Conservation (phyloP, 345 rosid species). For the Gossypium arboreum region DNA sequence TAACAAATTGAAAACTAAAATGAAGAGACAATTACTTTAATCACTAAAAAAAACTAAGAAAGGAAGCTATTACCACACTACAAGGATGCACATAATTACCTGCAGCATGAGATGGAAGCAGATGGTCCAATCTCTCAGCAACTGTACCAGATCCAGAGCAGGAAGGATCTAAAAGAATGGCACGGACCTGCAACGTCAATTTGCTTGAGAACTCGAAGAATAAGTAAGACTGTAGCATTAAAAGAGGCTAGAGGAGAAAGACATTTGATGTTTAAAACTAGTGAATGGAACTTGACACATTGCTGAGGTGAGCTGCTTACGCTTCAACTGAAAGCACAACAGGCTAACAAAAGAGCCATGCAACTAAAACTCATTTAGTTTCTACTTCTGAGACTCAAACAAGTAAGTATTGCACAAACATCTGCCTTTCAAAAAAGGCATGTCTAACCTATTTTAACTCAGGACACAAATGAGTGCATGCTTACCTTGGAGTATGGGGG, state of each 20-base stretch:
- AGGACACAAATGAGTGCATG: neutral
- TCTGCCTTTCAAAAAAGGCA: neutral
- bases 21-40: no score
- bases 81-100: conserved; percentile 21
- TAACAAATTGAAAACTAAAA: neutral
- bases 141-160: conserved; percentile 93
- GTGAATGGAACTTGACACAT: neutral
- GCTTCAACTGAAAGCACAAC: neutral
- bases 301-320: neutral
- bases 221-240: neutral
- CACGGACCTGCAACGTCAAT: conserved; percentile 47
- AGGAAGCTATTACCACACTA: neutral
- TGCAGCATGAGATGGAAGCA: conserved; percentile 68
- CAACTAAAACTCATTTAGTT: neutral
- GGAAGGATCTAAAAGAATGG: conserved; percentile 91
- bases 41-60: neutral
- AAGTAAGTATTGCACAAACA: neutral
- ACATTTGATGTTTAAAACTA: neutral
- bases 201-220: neutral
- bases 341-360: neutral
- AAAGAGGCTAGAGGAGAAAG: neutral
- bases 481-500: conserved; percentile 57
- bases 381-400: neutral
- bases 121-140: conserved; percentile 79
- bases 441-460: neutral